Conservation (phyloP, 768 basidiomycete genomes). For the Lentinula sp. region DNA sequence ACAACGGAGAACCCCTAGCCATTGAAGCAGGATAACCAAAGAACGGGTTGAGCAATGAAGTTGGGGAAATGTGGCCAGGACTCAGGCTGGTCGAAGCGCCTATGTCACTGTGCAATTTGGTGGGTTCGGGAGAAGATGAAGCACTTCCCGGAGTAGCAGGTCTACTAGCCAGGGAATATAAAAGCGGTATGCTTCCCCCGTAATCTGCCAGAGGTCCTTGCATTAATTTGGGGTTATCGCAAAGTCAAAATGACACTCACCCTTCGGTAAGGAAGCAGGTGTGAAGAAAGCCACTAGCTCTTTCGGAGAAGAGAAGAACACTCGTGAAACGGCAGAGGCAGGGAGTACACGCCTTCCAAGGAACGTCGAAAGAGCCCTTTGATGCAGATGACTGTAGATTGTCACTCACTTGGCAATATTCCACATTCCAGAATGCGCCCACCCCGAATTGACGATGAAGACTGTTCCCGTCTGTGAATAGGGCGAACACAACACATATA, state of each 20-base stretch:
- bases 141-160: constrained; percentile 29
- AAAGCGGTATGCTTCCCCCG: constrained; percentile 53
- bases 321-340: constrained; percentile 47
- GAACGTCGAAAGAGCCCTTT: constrained; percentile 4
- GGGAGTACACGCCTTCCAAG: constrained; percentile 54
- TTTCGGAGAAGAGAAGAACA: constrained; percentile 57
- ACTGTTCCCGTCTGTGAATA: constrained; percentile 28
- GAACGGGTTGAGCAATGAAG: constrained; percentile 64
- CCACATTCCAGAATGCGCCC: constrained; percentile 69
- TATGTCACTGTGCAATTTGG: background rate
- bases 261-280: constrained; percentile 49
- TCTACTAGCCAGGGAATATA: constrained; percentile 40
- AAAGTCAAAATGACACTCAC: constrained; percentile 25
- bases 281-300: constrained; percentile 54
- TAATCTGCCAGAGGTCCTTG: constrained; percentile 44
- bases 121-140: background rate
- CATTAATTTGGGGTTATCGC: constrained; percentile 14
- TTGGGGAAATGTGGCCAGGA: constrained; percentile 38
- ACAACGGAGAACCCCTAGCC: constrained; percentile 25
- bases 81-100: background rate
- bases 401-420: constrained; percentile 46
- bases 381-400: background rate
- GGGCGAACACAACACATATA: constrained; percentile 9
- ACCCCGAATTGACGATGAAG: constrained; percentile 69
- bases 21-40: constrained; percentile 60